Percentiles rank a stretch among this genome's conserved stretches.
Evolutionary conservation across 2,329 filamentous ascomycete genomes (phyloP).

Genomic region (Trichocomaceae sp.): DNA sequence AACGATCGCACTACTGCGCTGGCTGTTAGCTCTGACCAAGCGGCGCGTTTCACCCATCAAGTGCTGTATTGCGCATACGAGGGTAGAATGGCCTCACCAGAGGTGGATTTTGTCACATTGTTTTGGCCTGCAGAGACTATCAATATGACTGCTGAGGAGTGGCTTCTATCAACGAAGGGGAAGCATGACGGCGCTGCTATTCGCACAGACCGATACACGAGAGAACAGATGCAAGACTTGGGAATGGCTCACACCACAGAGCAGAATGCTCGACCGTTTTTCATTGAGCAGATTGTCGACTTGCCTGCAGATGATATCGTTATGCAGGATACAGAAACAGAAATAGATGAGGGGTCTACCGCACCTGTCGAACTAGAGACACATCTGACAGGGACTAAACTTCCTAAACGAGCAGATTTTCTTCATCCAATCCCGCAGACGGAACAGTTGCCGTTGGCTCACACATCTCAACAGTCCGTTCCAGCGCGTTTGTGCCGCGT

Average conservation of each 20-base stretch:
- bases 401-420: conserved; percentile 31
- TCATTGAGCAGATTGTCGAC: conserved; percentile 16
- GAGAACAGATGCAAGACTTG: conserved; percentile 9
- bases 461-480: conserved; percentile 17
- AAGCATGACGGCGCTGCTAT: conserved; percentile 3
- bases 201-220: neutral
- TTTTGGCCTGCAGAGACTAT: conserved; percentile 17
- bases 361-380: conserved; percentile 12
- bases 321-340: conserved; percentile 1
- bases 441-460: conserved; percentile 16
- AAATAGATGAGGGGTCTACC: neutral
- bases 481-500: conserved; percentile 22
- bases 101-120: conserved; percentile 18
- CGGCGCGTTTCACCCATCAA: conserved; percentile 16
- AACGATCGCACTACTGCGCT: conserved; percentile 4
- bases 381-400: conserved; percentile 21
- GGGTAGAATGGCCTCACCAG: conserved; percentile 14
- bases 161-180: conserved; percentile 17
- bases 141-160: conserved; percentile 12
- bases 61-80: conserved; percentile 19
- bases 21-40: conserved; percentile 8
- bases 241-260: conserved; percentile 18
- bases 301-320: conserved; percentile 10
- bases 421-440: conserved; percentile 20
- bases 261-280: conserved; percentile 15